Evolutionary conservation across 2,329 filamentous ascomycete genomes (phyloP).

Genomic region (Ceratocystis ficicola): DNA sequence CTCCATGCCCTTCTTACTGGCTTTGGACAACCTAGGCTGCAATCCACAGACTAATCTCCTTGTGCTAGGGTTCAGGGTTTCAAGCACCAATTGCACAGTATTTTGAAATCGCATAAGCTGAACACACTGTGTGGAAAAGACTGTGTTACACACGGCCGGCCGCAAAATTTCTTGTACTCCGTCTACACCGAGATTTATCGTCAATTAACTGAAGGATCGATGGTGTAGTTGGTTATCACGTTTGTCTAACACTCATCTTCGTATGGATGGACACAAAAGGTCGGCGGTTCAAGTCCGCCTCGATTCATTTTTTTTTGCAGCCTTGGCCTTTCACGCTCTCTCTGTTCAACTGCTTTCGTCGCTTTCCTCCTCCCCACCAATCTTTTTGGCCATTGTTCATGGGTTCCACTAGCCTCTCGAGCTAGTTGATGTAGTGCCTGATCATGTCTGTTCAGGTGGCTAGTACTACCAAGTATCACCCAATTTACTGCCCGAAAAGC

Average conservation of each 20-base stretch:
- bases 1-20: too few species aligned
- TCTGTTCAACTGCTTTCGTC: not conserved
- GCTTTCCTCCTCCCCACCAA: not conserved
- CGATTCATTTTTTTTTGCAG: constrained; percentile 1
- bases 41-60: not conserved
- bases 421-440: too few species aligned
- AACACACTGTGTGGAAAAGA: not conserved
- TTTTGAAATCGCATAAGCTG: not conserved
- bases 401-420: not conserved
- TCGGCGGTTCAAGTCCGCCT: constrained; percentile 7
- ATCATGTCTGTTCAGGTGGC: too few species aligned
- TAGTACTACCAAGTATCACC: too few species aligned
- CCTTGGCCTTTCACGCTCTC: not conserved
- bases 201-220: constrained; percentile 6
- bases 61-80: not conserved
- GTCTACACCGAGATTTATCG: not conserved
- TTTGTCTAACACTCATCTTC: too few species aligned
- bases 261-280: too few species aligned
- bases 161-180: not conserved
- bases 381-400: not conserved
- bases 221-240: constrained; percentile 10
- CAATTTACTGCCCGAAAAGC: too few species aligned
- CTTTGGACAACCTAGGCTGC: too few species aligned
- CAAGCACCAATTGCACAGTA: not conserved
- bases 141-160: not conserved